These are phyloP conservation scores for Xylariaceae sp. DNA, from an alignment of 2,329 filamentous ascomycete genomes.

Conservation along the genomic window DNA sequence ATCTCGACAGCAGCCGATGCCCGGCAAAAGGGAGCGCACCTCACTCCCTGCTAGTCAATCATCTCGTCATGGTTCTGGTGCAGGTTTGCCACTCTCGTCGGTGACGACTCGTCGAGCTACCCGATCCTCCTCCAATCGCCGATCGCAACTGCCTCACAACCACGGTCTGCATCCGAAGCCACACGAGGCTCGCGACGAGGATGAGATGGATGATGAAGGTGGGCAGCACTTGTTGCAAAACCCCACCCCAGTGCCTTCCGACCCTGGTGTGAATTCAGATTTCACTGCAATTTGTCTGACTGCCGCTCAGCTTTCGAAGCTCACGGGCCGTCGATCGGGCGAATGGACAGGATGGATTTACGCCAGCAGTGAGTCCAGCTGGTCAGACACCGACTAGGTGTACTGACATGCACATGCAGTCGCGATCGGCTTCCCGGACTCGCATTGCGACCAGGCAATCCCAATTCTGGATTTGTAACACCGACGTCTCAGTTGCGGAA, in stretches of 20 bases:
- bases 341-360: conserved; percentile 13
- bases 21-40: conserved; percentile 10
- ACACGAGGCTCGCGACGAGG: conserved; percentile 15
- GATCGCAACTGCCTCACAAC: conserved; percentile 23
- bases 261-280: not conserved
- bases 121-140: conserved; percentile 18
- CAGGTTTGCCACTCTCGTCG: conserved; percentile 6
- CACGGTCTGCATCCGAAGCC: conserved; percentile 24
- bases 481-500: conserved; percentile 28
- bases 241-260: conserved; percentile 7
- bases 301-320: conserved; percentile 21
- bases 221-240: conserved; percentile 12
- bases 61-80: not conserved
- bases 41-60: conserved; percentile 13
- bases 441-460: conserved; percentile 36
- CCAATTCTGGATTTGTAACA: conserved; percentile 35
- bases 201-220: conserved; percentile 25
- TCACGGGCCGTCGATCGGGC: conserved; percentile 10
- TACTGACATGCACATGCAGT: conserved; percentile 28
- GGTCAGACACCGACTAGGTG: conserved; percentile 10
- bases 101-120: conserved; percentile 15
- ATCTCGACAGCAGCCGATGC: conserved; percentile 11
- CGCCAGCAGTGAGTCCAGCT: conserved; percentile 25
- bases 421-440: conserved; percentile 37
- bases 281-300: conserved; percentile 13